Base-by-base conservation (phyloP, 164 flowering plant genomes). In the Annona squamosa region DNA sequence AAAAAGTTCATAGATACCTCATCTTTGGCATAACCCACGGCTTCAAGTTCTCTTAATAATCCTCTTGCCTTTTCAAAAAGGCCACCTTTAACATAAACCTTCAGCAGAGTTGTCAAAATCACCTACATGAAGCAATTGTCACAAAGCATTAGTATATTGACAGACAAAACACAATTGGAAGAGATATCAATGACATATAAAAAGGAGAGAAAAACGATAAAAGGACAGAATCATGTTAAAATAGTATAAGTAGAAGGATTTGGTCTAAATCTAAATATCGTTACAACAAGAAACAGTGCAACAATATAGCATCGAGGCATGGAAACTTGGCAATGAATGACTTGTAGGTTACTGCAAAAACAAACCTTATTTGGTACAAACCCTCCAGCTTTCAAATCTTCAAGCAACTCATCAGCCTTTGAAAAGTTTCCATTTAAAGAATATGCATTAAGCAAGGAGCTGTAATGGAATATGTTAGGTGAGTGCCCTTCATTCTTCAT, bases 281-380 rank as follows among this genome's bases (percentile, higher is more conserved):
- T 45, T 26, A 16, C 3, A 13, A 46, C 19, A 26, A 5, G 57
- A 12, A 7, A 4, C 46, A n/a, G 71, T 17, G 17, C 48, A 69
- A 69, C 17, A 52, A 56, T 1, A 18, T 17, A 71, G 65, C 42
- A 56, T 6, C 7, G 13, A 16, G 3, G 59, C 59, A 52, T 52
- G 59, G 59, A 48, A 48, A 48, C 10, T 48, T 48, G 57, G 57
- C 9, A 52, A 52, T 16, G 9, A 52, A 16, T 56, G 57, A 56
- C 3, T 6, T 12, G 37, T 42, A 3, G 61, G 67, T 46, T 46
- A 82, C 62, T 75, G 73, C 68, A 63, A 80, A 78, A 79, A 85
- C 90, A 80, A 82, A 94, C 98, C 98, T 94, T 91, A 83, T 94
- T 91, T 70, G 92, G 94, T 73, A 82, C 88, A 84, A 92, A 78